A percentile compares a stretch with the other conserved stretches of the same genome.
Conservation (phyloP, 164 flowering plant genomes). For the Tetracentron sinense region DNA sequence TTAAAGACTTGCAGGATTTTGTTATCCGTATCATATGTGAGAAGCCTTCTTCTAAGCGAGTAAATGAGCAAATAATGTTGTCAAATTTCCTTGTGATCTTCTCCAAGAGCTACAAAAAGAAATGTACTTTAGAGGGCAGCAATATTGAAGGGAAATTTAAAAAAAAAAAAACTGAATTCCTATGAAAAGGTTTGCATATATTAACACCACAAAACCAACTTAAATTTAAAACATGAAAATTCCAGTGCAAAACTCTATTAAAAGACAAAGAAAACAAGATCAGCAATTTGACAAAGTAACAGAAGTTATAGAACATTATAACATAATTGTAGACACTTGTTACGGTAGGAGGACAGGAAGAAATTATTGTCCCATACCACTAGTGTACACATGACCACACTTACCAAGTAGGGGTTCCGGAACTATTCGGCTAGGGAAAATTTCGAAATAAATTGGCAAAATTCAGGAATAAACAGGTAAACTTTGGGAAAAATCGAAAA, state of each 20-base stretch:
- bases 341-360: too few relatives aligned
- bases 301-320: too few relatives aligned
- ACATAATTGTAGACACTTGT: too few relatives aligned
- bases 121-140: constrained; percentile 9
- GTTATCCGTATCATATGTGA: constrained; percentile 61
- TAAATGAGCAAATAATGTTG: constrained; percentile 57
- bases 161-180: neutral
- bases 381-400: neutral
- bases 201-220: neutral
- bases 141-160: neutral
- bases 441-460: too few relatives aligned
- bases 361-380: too few relatives aligned
- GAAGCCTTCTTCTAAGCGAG: constrained; percentile 76
- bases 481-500: too few relatives aligned
- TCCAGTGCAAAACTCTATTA: too few relatives aligned
- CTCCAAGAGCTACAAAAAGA: constrained; percentile 73
- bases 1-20: constrained; percentile 57
- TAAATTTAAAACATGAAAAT: constrained; percentile 1
- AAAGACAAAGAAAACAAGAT: too few relatives aligned
- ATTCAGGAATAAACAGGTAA: too few relatives aligned
- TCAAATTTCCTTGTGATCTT: constrained; percentile 62
- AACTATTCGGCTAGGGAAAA: too few relatives aligned
- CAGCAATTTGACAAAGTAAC: too few relatives aligned
- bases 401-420: too few relatives aligned
- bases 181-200: neutral